A percentile compares a stretch with the other conserved stretches of the same genome.
These are phyloP conservation scores for Neurospora pannonica DNA, from an alignment of 495 filamentous ascomycete species.

Conservation along the genomic window DNA sequence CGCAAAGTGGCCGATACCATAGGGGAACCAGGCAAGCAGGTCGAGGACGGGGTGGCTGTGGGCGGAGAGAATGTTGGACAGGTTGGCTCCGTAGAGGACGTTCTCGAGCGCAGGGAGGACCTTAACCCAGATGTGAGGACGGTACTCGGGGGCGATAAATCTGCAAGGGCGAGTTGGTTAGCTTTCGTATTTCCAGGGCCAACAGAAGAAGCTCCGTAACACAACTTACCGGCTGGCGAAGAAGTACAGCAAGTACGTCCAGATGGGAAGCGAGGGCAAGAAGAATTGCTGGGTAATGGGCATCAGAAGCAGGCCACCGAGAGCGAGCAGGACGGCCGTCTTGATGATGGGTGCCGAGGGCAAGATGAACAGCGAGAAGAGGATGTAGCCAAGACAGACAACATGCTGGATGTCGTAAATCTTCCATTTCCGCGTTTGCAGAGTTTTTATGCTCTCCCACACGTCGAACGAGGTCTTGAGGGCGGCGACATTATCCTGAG, in stretches of 20 bases:
- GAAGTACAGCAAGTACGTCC: conserved; percentile 78
- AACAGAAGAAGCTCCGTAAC: background rate
- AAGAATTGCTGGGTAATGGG: conserved; percentile 90
- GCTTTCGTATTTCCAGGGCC: background rate
- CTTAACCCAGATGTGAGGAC: conserved; percentile 88
- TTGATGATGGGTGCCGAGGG: conserved; percentile 67
- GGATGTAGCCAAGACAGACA: conserved; percentile 56
- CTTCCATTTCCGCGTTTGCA: conserved; percentile 73
- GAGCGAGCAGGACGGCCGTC: conserved; percentile 53
- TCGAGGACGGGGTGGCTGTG: conserved; percentile 75
- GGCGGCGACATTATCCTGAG: conserved; percentile 46
- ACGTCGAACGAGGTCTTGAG: conserved; percentile 76
- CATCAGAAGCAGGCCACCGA: conserved; percentile 62
- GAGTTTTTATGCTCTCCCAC: conserved; percentile 56
- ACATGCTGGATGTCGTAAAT: conserved; percentile 81
- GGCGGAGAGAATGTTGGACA: conserved; percentile 88
- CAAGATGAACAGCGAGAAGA: conserved; percentile 76
- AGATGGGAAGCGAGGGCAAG: conserved; percentile 75
- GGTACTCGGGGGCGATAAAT: conserved; percentile 76
- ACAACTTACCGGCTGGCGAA: conserved; percentile 75
- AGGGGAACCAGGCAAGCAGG: conserved; percentile 86
- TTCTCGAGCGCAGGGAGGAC: conserved; percentile 94
- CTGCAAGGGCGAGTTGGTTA: conserved; percentile 7
- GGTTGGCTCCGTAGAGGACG: conserved; percentile 89
- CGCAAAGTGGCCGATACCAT: conserved; percentile 81